Conservation (phyloP, 257 asterid species). For the Solanum bukasovii region DNA sequence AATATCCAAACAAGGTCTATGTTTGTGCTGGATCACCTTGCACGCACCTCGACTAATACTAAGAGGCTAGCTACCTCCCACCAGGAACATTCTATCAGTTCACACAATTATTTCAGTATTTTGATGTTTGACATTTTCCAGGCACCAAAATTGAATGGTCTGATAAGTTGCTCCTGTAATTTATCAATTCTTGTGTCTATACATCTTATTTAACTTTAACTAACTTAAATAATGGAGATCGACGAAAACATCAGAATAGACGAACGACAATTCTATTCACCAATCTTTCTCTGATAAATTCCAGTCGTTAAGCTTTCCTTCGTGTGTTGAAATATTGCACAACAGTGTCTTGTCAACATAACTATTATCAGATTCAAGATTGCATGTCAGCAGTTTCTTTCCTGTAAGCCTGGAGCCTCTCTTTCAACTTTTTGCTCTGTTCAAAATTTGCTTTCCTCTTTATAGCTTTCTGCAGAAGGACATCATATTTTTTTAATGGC, state of each 20-base stretch:
- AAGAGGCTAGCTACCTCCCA: background rate
- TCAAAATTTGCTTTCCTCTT: constrained; percentile 81
- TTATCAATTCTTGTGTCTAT: background rate
- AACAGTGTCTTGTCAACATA: background rate
- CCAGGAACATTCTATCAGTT: background rate
- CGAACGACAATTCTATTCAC: background rate
- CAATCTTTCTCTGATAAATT: background rate
- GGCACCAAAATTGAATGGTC: background rate
- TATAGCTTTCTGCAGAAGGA: constrained; percentile 54
- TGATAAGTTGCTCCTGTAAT: background rate
- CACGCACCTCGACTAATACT: background rate
- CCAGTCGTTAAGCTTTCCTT: background rate
- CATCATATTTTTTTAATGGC: background rate
- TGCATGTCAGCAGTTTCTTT: constrained; percentile 17
- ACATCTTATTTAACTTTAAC: background rate
- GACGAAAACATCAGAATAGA: background rate
- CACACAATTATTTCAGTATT: background rate
- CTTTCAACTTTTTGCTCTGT: constrained; percentile 59
- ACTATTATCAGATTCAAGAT: background rate
- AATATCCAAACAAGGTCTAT: background rate
- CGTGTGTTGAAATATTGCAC: background rate
- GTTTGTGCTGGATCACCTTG: background rate
- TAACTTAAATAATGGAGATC: background rate
- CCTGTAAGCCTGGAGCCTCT: constrained; percentile 32
- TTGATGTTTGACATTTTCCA: background rate